Evolutionary conservation across 495 filamentous ascomycete species (phyloP).

Genomic region (Penicillium lividum): DNA sequence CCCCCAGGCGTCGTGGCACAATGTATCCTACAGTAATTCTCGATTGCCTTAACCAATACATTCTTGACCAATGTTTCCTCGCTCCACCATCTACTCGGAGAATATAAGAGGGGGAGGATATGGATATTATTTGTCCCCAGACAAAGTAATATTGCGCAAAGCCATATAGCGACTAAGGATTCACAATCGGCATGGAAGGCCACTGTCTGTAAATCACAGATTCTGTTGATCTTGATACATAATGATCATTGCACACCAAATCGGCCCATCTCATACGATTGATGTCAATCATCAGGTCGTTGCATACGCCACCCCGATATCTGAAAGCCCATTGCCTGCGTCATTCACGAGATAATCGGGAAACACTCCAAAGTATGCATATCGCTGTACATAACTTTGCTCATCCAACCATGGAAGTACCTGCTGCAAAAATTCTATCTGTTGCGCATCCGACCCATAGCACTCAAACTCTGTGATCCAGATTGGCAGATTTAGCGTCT

Average conservation of each 20-base stretch:
- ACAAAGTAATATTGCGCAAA: too few species aligned
- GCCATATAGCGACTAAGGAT: background rate
- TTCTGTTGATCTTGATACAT: too few species aligned
- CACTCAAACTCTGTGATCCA: background rate
- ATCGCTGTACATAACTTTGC: background rate
- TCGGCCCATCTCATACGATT: background rate
- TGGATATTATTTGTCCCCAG: background rate
- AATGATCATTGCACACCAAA: background rate
- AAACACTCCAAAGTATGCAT: background rate
- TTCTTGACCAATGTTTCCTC: background rate
- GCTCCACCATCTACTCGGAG: too few species aligned
- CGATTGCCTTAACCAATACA: background rate
- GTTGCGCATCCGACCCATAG: background rate
- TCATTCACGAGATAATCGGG: background rate
- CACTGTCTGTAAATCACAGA: background rate
- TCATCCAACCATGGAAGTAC: background rate
- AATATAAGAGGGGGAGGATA: background rate
- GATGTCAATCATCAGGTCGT: background rate
- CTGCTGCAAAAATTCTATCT: background rate
- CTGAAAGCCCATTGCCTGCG: background rate
- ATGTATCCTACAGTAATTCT: background rate
- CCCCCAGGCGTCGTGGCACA: background rate
- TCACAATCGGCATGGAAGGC: background rate
- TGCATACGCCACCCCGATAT: background rate
- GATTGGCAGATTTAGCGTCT: background rate